These are phyloP conservation scores for Guyanaporus albipodus DNA, from an alignment of 768 basidiomycete species.

Conservation along the genomic window DNA sequence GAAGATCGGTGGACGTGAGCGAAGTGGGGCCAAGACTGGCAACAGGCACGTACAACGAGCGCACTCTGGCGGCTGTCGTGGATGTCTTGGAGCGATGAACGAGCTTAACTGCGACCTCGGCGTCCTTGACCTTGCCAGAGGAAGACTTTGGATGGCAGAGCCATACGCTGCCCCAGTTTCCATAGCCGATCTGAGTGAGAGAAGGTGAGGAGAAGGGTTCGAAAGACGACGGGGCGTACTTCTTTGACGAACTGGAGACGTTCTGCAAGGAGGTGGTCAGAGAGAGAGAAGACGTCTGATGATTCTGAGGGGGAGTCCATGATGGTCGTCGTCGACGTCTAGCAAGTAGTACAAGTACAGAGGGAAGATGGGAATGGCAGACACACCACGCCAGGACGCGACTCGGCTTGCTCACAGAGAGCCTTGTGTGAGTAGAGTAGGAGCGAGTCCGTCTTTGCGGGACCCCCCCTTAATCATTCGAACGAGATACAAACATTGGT, in stretches of 20 bases:
- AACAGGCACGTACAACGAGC: slow-evolving; percentile 63
- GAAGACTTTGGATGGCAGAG: slow-evolving; percentile 60
- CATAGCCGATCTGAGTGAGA: slow-evolving; percentile 70
- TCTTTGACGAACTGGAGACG: slow-evolving; percentile 73
- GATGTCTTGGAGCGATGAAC: slow-evolving; percentile 80
- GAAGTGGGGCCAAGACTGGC: not conserved
- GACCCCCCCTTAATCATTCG: slow-evolving; percentile 9
- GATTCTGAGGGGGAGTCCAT: slow-evolving; percentile 25
- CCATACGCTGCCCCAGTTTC: slow-evolving; percentile 94
- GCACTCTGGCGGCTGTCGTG: slow-evolving; percentile 84
- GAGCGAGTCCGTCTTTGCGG: not conserved
- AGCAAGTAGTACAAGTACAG: slow-evolving; percentile 25
- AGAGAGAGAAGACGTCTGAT: slow-evolving; percentile 68
- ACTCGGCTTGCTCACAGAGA: slow-evolving; percentile 1
- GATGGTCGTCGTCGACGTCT: slow-evolving; percentile 2
- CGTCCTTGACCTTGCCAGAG: slow-evolving; percentile 39
- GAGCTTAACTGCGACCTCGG: slow-evolving; percentile 85
- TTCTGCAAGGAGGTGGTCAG: slow-evolving; percentile 68
- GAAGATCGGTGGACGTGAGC: not conserved
- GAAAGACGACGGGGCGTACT: slow-evolving; percentile 35
- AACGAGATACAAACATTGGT: slow-evolving; percentile 25
- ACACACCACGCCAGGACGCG: not conserved
- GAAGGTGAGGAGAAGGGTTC: not conserved
- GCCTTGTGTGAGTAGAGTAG: too few species aligned
- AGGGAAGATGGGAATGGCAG: not conserved